These are phyloP conservation scores for Zygosaccharomyces siamensis DNA, from an alignment of 805 yeast genomes.

Conservation along the genomic window DNA sequence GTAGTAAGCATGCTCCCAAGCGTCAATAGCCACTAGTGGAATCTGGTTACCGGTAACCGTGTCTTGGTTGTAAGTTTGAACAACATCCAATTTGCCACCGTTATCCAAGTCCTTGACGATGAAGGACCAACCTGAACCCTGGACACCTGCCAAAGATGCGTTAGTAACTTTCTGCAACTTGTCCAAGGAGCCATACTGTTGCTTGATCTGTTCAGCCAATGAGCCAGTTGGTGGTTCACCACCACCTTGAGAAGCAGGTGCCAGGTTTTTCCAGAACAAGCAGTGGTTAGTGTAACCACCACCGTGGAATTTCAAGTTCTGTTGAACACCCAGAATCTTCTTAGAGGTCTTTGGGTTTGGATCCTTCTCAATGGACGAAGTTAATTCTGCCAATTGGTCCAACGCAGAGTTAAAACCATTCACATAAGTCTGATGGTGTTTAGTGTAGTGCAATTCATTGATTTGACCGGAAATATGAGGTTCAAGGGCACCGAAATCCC, in stretches of 20 bases:
- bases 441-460: conserved; percentile 80
- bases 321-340: conserved; percentile 52
- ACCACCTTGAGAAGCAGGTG: conserved; percentile 72
- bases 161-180: conserved; percentile 60
- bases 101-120: conserved; percentile 73
- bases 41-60: conserved; percentile 64
- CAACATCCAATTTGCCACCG: conserved; percentile 64
- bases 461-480: conserved; percentile 83
- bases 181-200: conserved; percentile 71
- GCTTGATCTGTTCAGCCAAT: conserved; percentile 52
- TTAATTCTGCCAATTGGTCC: conserved; percentile 68
- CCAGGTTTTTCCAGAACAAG: conserved; percentile 82
- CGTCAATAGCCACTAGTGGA: conserved; percentile 85
- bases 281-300: conserved; percentile 88
- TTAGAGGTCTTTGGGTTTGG: conserved; percentile 37
- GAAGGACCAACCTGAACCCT: conserved; percentile 96
- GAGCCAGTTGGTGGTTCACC: conserved; percentile 57
- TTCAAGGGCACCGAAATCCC: conserved; percentile 81
- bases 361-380: conserved; percentile 51
- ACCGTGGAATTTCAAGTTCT: conserved; percentile 81
- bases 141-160: conserved; percentile 73
- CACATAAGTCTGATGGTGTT: conserved; percentile 91
- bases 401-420: conserved; percentile 74
- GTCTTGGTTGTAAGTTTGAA: conserved; percentile 83
- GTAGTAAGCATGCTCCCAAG: conserved; percentile 97